These are phyloP conservation scores for Bassia scoparia DNA, from an alignment of 148 eudicot genomes.

Conservation along the genomic window DNA sequence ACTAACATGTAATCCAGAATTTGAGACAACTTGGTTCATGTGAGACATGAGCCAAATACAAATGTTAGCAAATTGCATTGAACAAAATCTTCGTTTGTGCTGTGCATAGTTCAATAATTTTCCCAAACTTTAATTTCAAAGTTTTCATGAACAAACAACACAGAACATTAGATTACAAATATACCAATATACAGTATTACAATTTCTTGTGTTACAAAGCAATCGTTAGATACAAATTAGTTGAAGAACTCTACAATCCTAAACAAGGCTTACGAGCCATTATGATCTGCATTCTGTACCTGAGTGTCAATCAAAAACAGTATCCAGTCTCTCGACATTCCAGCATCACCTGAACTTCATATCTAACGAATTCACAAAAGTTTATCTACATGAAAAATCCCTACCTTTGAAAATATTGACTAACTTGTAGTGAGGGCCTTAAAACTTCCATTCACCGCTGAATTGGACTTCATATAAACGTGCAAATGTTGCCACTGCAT, in stretches of 20 bases:
- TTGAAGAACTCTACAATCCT: conserved; percentile 2
- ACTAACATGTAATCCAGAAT: too few relatives aligned
- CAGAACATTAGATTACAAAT: conserved; percentile 11
- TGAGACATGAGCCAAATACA: too few relatives aligned
- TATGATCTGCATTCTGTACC: neutral
- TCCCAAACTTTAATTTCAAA: too few relatives aligned
- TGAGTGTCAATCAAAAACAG: neutral
- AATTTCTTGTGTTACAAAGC: conserved; percentile 12
- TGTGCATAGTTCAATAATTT: too few relatives aligned
- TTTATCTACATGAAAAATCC: conserved; percentile 16
- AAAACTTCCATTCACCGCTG: conserved; percentile 7
- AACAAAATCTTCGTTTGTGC: too few relatives aligned
- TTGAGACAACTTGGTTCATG: too few relatives aligned
- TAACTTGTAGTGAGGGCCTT: neutral
- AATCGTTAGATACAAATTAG: neutral
- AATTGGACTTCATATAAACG: conserved; percentile 1
- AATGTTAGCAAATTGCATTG: too few relatives aligned
- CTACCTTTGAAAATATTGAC: neutral
- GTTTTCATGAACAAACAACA: conserved; percentile 3
- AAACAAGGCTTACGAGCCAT: conserved; percentile 1
- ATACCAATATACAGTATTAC: conserved; percentile 10
- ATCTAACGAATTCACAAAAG: neutral
- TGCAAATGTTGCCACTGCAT: neutral
- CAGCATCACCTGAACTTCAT: neutral
- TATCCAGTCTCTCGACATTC: conserved; percentile 5